These are phyloP conservation scores for Apostasia shenzhenica DNA, from an alignment of 106 monocot genomes.

Conservation along the genomic window DNA sequence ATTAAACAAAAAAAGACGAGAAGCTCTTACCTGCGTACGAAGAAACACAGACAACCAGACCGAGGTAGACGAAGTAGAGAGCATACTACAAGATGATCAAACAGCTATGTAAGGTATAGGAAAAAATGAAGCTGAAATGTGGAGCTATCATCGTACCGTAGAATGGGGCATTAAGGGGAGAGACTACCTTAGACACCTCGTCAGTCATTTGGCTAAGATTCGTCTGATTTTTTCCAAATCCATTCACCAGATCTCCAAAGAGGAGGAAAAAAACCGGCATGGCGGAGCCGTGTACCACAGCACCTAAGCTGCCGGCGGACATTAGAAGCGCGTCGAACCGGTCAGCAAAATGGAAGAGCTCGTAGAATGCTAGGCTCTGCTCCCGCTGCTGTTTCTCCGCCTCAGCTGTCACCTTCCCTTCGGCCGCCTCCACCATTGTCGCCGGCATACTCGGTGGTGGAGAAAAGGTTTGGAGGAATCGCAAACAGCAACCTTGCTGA, in stretches of 20 bases:
- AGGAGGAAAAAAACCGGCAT: slow-evolving; percentile 99
- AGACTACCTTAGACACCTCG: slow-evolving; percentile 81
- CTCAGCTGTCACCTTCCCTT: slow-evolving; percentile 10
- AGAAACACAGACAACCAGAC: slow-evolving; percentile 83
- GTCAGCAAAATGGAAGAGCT: slow-evolving; percentile 91
- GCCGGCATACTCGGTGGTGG: neutral
- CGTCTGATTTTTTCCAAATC: slow-evolving; percentile 94
- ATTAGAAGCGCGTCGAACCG: slow-evolving; percentile 62
- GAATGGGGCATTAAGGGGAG: neutral
- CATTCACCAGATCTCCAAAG: slow-evolving; percentile 91
- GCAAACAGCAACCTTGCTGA: neutral
- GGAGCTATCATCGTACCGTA: neutral
- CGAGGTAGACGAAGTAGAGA: slow-evolving; percentile 93
- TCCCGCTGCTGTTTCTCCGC: slow-evolving; percentile 65
- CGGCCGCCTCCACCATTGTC: slow-evolving; percentile 16
- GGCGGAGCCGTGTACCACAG: slow-evolving; percentile 84
- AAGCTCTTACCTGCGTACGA: slow-evolving; percentile 81
- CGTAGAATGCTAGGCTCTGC: slow-evolving; percentile 60
- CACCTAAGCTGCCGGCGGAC: slow-evolving; percentile 76
- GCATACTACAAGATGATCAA: slow-evolving; percentile 50
- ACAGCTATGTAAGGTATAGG: slow-evolving; percentile 1
- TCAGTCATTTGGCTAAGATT: slow-evolving; percentile 67
- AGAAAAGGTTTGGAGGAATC: neutral
- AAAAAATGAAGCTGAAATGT: neutral
- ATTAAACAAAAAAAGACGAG: neutral